Conservation (phyloP, 2,329 filamentous ascomycete genomes). For the Dendrostoma leiphaemia region DNA sequence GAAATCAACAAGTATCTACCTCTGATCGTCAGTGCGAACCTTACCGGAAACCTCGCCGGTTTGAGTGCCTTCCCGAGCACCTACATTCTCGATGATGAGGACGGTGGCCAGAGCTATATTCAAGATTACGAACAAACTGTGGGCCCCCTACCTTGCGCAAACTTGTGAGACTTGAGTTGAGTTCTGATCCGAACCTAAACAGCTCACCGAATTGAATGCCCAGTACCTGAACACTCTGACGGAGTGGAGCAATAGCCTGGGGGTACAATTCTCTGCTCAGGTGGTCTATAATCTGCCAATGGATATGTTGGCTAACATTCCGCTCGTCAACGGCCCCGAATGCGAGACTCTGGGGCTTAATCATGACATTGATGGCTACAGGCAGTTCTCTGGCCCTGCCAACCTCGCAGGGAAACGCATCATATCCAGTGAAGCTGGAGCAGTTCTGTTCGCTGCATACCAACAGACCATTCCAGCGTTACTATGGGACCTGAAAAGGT, state of each 20-base stretch:
- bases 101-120: conserved; percentile 13
- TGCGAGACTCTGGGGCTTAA: conserved; percentile 36
- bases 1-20: conserved; percentile 31
- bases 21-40: conserved; percentile 26
- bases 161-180: background rate
- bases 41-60: background rate
- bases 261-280: conserved; percentile 36
- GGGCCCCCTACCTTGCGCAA: background rate
- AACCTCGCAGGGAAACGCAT: conserved; percentile 35
- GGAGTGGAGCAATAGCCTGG: conserved; percentile 30
- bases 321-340: conserved; percentile 37
- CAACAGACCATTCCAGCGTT: conserved; percentile 26
- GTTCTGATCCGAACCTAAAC: no score
- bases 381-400: conserved; percentile 37
- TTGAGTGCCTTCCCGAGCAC: background rate
- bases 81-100: conserved; percentile 11
- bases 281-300: conserved; percentile 39
- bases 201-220: conserved; percentile 26
- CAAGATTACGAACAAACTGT: conserved; percentile 19
- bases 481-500: conserved; percentile 34
- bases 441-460: conserved; percentile 24
- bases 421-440: conserved; percentile 39
- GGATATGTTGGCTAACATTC: conserved; percentile 39
- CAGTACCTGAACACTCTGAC: conserved; percentile 2
- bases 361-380: conserved; percentile 36